These are phyloP conservation scores for Tricholomella constricta DNA, from an alignment of 768 basidiomycete genomes.

Conservation along the genomic window DNA sequence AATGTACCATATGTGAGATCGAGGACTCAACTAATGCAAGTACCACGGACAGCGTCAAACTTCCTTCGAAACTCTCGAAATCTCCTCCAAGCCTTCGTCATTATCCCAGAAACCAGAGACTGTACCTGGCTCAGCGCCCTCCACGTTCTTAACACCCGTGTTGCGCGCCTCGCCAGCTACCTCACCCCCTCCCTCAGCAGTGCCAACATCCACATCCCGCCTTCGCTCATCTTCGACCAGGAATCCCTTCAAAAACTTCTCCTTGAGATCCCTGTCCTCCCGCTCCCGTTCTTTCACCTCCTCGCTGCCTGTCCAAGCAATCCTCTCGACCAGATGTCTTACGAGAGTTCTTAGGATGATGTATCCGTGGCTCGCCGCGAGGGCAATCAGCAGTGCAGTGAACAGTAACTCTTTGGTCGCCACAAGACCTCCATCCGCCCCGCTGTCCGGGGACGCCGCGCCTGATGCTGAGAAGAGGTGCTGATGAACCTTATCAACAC, in stretches of 20 bases:
- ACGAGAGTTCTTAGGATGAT: constrained; percentile 63
- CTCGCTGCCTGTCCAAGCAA: constrained; percentile 74
- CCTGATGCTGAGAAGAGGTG: constrained; percentile 26
- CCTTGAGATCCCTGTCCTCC: constrained; percentile 51
- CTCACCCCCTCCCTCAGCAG: constrained; percentile 14
- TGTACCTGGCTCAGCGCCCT: constrained; percentile 17
- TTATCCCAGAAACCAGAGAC: constrained; percentile 62
- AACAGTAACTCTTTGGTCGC: constrained; percentile 55
- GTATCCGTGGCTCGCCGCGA: constrained; percentile 88
- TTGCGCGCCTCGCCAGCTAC: constrained; percentile 5
- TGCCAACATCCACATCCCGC: constrained; percentile 19
- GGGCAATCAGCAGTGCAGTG: constrained; percentile 70
- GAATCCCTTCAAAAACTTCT: constrained; percentile 36
- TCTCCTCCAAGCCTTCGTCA: constrained; percentile 77
- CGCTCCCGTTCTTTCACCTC: constrained; percentile 62
- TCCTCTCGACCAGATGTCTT: constrained; percentile 68
- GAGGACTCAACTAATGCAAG: too few relatives aligned
- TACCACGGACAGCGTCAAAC: too few relatives aligned
- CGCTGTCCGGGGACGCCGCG: constrained; percentile 12
- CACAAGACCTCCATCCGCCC: constrained; percentile 19
- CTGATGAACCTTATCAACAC: constrained; percentile 26
- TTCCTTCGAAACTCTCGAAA: constrained; percentile 65
- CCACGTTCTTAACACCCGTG: constrained; percentile 18
- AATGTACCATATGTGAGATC: too few relatives aligned
- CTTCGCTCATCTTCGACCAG: constrained; percentile 20